Conservation (phyloP, 345 rosid species). For the Anastatica hierochuntica region DNA sequence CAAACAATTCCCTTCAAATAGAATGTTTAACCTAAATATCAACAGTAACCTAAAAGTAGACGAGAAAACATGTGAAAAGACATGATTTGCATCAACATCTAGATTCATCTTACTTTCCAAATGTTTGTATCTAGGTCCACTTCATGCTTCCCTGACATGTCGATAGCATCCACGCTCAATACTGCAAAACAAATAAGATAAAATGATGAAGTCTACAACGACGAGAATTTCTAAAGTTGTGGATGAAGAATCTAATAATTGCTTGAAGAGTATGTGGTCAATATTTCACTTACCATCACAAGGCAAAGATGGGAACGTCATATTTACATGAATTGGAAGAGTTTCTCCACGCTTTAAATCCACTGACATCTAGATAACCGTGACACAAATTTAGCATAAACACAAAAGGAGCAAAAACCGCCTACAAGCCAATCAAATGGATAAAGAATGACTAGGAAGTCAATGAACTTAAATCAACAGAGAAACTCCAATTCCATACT, state of each 20-base stretch:
- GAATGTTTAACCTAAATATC: background rate
- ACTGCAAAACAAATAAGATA: conserved; percentile 35
- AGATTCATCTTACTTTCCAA: conserved; percentile 67
- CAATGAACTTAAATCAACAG: background rate
- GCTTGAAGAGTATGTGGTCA: background rate
- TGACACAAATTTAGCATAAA: background rate
- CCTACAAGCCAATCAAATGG: background rate
- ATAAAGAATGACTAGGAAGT: background rate
- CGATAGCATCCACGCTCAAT: conserved; percentile 92
- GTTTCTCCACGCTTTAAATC: conserved; percentile 96
- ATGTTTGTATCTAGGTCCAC: conserved; percentile 97
- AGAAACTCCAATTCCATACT: background rate
- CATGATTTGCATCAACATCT: conserved; percentile 2
- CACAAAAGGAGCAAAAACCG: background rate
- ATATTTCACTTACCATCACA: conserved; percentile 59
- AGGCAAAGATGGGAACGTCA: conserved; percentile 86
- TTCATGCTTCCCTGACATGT: conserved; percentile 99
- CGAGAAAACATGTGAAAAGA: conserved; percentile 2
- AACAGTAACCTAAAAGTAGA: background rate
- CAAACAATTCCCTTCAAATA: background rate
- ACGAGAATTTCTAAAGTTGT: background rate
- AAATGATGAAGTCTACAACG: conserved; percentile 2
- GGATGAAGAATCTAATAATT: background rate
- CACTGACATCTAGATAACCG: conserved; percentile 72
- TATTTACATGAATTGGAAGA: conserved; percentile 80